Evolutionary conservation across 768 basidiomycete species (phyloP).

Genomic region (Suillus spraguei): DNA sequence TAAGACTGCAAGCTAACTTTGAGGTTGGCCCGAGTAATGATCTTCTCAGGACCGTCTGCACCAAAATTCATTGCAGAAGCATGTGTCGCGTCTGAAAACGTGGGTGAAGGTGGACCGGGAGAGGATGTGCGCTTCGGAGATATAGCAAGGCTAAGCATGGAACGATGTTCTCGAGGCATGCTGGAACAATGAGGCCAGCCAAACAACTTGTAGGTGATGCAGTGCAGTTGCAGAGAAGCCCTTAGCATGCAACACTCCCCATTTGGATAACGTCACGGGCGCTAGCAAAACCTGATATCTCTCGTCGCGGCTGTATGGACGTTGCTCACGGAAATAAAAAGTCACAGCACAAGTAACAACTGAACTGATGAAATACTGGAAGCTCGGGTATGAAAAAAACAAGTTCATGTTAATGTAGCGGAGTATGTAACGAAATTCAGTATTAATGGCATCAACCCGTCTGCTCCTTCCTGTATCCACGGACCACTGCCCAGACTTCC

Average conservation of each 20-base stretch:
- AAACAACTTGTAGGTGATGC: constrained; percentile 17
- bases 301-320: background rate
- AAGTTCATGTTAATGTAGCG: constrained; percentile 1
- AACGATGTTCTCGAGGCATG: constrained; percentile 57
- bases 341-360: background rate
- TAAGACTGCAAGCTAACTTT: constrained; percentile 79
- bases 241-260: constrained; percentile 13
- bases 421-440: constrained; percentile 3
- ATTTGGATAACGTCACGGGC: constrained; percentile 15
- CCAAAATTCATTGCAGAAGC: constrained; percentile 80
- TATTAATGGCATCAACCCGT: background rate
- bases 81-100: constrained; percentile 81
- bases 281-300: background rate
- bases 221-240: constrained; percentile 12
- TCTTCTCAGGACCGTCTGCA: constrained; percentile 72
- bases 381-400: background rate
- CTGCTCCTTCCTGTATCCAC: background rate
- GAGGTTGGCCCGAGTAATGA: constrained; percentile 80
- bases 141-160: constrained; percentile 56
- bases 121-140: constrained; percentile 48
- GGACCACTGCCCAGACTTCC: background rate
- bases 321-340: constrained; percentile 7
- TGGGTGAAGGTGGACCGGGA: constrained; percentile 75
- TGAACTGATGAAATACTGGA: background rate
- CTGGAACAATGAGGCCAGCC: constrained; percentile 17